phyloP scores from a whole-genome alignment of 2,329 filamentous ascomycete species.

The Aspergillus amoenus region DNA sequence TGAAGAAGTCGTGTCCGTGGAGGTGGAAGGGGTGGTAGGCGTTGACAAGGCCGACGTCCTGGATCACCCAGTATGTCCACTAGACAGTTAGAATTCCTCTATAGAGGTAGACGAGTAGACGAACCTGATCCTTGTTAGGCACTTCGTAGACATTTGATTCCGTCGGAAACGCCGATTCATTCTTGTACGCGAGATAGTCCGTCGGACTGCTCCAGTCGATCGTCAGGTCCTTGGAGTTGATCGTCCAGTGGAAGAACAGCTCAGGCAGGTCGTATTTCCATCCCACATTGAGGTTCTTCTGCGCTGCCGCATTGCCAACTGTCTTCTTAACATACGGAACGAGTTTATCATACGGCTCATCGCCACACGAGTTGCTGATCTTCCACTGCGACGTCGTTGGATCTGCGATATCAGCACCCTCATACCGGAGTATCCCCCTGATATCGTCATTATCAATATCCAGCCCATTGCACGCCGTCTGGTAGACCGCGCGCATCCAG shows the following conservation, averaged over 20 bases:
- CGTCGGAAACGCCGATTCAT: slow-evolving; percentile 16
- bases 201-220: slow-evolving; percentile 33
- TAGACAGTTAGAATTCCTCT: no score
- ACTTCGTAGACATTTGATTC: no score
- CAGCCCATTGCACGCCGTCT: slow-evolving; percentile 44
- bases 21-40: slow-evolving; percentile 44
- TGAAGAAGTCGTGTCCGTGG: slow-evolving; percentile 50
- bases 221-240: slow-evolving; percentile 32
- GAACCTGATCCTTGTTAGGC: no score
- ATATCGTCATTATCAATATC: slow-evolving; percentile 42
- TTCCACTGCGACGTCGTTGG: slow-evolving; percentile 20
- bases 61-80: slow-evolving; percentile 19
- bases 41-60: slow-evolving; percentile 11
- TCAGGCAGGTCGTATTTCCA: neutral
- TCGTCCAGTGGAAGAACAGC: slow-evolving; percentile 32
- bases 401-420: slow-evolving; percentile 19
- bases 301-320: slow-evolving; percentile 15
- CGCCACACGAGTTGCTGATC: slow-evolving; percentile 25
- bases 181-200: slow-evolving; percentile 21
- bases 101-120: no score
- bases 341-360: slow-evolving; percentile 23
- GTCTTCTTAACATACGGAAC: slow-evolving; percentile 18
- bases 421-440: slow-evolving; percentile 49
- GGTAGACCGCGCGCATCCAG: slow-evolving; percentile 48
- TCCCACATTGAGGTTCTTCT: neutral